phyloP scores from a whole-genome alignment of 371 early-diverging fungal genomes.

The Syncephalastrum contaminatum region DNA sequence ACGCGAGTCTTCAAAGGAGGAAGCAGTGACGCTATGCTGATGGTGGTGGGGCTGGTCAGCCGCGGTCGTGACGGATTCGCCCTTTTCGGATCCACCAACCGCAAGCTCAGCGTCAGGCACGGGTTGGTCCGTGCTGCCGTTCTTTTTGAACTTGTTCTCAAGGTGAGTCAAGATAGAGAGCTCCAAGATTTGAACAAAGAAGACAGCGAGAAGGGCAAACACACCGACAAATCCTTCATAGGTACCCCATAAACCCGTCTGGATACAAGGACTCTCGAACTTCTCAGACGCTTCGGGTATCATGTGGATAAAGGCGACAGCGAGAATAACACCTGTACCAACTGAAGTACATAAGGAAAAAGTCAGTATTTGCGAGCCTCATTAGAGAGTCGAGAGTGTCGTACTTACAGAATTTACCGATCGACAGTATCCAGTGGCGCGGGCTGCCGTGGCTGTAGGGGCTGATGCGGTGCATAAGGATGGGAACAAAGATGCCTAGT shows the following conservation, averaged over 20 bases:
- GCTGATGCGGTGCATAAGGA: conserved; percentile 35
- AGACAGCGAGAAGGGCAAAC: conserved; percentile 41
- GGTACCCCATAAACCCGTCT: conserved; percentile 28
- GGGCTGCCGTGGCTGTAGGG: conserved; percentile 28
- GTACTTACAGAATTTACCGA: conserved; percentile 49
- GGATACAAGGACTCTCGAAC: conserved; percentile 38
- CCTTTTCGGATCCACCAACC: no score
- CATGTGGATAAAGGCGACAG: conserved; percentile 81
- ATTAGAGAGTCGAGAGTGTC: neutral
- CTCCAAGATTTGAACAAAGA: conserved; percentile 39
- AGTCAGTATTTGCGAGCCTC: conserved; percentile 17
- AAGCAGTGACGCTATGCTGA: no score
- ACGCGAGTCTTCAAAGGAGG: no score
- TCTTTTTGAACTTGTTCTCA: conserved; percentile 26
- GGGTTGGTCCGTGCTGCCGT: conserved; percentile 45
- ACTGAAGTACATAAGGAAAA: conserved; percentile 24
- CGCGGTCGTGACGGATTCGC: no score
- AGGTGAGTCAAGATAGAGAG: conserved; percentile 24
- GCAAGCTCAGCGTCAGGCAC: no score
- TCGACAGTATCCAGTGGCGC: conserved; percentile 35
- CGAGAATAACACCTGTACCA: conserved; percentile 80
- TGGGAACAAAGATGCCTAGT: conserved; percentile 41
- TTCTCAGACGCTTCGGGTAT: conserved; percentile 37
- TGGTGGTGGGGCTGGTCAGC: no score
- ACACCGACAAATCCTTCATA: conserved; percentile 43